phyloP scores from a whole-genome alignment of 768 basidiomycete species.

The Cyclocybe cylindracea region DNA sequence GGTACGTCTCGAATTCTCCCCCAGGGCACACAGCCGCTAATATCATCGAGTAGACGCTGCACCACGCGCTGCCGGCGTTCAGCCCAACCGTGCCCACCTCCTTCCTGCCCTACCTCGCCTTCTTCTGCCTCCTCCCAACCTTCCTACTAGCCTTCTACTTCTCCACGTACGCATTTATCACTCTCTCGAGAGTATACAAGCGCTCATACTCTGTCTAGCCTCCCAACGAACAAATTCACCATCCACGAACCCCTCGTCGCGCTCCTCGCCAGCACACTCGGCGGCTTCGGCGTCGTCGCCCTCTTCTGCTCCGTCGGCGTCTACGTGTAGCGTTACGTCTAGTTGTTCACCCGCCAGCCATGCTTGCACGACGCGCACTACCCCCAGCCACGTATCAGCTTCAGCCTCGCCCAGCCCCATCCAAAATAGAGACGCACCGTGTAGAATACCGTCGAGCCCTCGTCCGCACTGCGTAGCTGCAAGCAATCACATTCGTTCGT shows the following conservation, averaged over 20 bases:
- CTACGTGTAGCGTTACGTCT: conserved; percentile 66
- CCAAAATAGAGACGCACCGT: conserved; percentile 56
- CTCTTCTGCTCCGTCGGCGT: conserved; percentile 87
- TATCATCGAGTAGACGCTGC: conserved; percentile 47
- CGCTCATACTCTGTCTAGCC: conserved; percentile 42
- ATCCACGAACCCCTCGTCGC: conserved; percentile 72
- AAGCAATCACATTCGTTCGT: conserved; percentile 15
- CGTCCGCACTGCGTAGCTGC: conserved; percentile 87
- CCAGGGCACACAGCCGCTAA: background rate
- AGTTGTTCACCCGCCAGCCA: conserved; percentile 85
- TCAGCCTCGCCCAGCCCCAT: conserved; percentile 4
- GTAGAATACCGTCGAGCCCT: conserved; percentile 93
- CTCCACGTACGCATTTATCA: conserved; percentile 65
- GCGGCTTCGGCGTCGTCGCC: conserved; percentile 87
- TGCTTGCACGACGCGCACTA: conserved; percentile 78
- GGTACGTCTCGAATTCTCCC: conserved; percentile 34
- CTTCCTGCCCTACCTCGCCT: conserved; percentile 73
- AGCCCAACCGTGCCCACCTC: conserved; percentile 65
- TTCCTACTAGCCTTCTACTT: conserved; percentile 91
- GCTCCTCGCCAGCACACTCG: conserved; percentile 71
- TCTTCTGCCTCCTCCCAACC: conserved; percentile 69
- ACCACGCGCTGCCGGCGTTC: conserved; percentile 70
- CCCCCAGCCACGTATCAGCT: conserved; percentile 15
- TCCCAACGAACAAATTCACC: conserved; percentile 69
- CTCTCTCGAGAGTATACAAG: conserved; percentile 1